These are phyloP conservation scores for Magnaporthiopsis incrustans DNA, from an alignment of 2,329 filamentous ascomycete genomes.

Conservation along the genomic window DNA sequence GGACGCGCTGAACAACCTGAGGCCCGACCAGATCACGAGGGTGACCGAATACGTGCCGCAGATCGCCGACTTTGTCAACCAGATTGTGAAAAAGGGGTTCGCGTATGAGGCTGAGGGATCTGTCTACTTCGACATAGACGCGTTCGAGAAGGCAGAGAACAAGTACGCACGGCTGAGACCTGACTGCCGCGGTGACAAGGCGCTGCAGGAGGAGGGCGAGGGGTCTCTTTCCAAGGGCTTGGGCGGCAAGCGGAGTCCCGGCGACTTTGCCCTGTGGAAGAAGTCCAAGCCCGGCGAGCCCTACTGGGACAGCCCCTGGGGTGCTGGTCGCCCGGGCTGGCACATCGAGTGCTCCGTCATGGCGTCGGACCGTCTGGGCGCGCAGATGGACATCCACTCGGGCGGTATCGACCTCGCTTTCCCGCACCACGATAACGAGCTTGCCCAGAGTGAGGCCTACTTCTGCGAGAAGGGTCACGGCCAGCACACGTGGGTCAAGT, in stretches of 20 bases:
- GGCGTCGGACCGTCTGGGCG: constrained; percentile 81
- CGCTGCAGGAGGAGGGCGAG: constrained; percentile 80
- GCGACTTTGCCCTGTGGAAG: constrained; percentile 94
- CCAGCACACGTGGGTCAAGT: constrained; percentile 62
- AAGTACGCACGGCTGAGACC: constrained; percentile 80
- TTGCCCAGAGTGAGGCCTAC: constrained; percentile 86
- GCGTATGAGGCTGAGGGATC: constrained; percentile 77
- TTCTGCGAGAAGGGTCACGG: constrained; percentile 29
- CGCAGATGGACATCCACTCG: constrained; percentile 85
- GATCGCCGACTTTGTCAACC: constrained; percentile 78
- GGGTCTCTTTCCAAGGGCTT: constrained; percentile 62
- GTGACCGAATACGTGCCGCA: constrained; percentile 90
- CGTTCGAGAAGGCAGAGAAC: constrained; percentile 79
- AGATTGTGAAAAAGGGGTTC: constrained; percentile 76
- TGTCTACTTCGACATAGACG: constrained; percentile 86
- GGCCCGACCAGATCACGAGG: constrained; percentile 73
- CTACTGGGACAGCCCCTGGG: constrained; percentile 83
- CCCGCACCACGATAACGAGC: constrained; percentile 87
- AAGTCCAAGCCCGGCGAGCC: constrained; percentile 87
- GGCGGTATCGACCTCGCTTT: constrained; percentile 88
- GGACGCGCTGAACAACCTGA: constrained; percentile 73
- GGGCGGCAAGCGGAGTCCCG: constrained; percentile 62
- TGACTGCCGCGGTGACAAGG: constrained; percentile 76
- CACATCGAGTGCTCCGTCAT: constrained; percentile 97
- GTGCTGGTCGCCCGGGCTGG: constrained; percentile 83